Conservation (phyloP, 495 filamentous ascomycete genomes). For the Neohortaea acidophila region DNA sequence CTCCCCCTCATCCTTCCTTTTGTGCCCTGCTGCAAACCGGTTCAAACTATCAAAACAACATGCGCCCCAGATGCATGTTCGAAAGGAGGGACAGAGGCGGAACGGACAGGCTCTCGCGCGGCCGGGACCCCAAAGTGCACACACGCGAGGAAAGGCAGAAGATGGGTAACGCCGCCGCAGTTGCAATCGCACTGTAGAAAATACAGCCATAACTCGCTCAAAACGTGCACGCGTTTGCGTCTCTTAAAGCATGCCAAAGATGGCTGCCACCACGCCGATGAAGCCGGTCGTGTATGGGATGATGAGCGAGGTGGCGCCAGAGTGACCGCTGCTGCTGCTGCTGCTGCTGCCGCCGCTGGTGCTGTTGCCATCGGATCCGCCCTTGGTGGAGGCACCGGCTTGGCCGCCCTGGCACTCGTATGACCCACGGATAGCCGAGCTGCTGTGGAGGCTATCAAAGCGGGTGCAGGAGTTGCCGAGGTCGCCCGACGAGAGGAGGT, state of each 20-base stretch:
- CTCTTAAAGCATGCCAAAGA: slow-evolving; percentile 27
- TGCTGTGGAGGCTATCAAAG: slow-evolving; percentile 40
- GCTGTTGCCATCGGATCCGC: slow-evolving; percentile 16
- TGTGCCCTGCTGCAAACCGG: too few species aligned
- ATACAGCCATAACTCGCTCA: too few species aligned
- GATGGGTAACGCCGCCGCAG: too few species aligned
- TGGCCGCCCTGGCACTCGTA: slow-evolving; percentile 29
- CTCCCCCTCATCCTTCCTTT: too few species aligned
- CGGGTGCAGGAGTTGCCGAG: slow-evolving; percentile 21
- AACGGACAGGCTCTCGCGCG: too few species aligned
- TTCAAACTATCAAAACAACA: too few species aligned
- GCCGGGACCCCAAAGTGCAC: too few species aligned
- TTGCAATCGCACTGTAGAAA: too few species aligned
- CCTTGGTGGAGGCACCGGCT: slow-evolving; percentile 18
- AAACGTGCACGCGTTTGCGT: background rate
- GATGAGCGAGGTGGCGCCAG: slow-evolving; percentile 22
- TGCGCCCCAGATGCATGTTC: too few species aligned
- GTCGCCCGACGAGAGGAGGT: slow-evolving; percentile 54
- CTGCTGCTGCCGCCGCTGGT: slow-evolving; percentile 13
- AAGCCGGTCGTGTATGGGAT: slow-evolving; percentile 23
- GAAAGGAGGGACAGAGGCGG: too few species aligned
- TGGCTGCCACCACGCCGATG: slow-evolving; percentile 25
- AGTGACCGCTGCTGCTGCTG: background rate
- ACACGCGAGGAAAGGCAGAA: too few species aligned
- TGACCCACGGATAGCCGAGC: slow-evolving; percentile 29